Evolutionary conservation across 768 basidiomycete species (phyloP), one percentile per base, ranked within the genome.

Genomic region (Podaxis pistillaris): DNA sequence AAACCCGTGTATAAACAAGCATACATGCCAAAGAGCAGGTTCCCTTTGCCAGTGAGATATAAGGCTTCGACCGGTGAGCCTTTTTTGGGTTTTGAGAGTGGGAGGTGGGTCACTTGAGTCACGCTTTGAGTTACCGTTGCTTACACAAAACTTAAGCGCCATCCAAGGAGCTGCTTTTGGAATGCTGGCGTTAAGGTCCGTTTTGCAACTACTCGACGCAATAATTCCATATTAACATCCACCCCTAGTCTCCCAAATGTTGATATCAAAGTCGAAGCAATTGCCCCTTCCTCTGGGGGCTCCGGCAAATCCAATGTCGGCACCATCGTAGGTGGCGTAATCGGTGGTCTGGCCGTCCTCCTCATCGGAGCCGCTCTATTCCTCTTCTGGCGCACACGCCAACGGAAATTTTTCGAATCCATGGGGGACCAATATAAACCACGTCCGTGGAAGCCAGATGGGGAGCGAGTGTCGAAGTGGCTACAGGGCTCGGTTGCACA

Each of bases 131-230:
- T 22, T 56, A 22, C 7, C 22, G 19, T 13, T 53, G 4, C 11
- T 15, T 15, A 58, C 24, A 4, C 13, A 36, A 37, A 11, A 36
- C 22, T 22, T 12, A 54, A 76, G 74, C 56, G 72, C 76, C 33
- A 74, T 71, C 6, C 73, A 74, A 63, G 76, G 76, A 3, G 75
- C 75, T 0, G 70, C 74, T 63, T 73, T 74, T 51, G 66, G 72
- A 1, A 19, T 74, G 0, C 62, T 75, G 6, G 68, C 74, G 0
- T 63, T 74, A n/a, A 68, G 59, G 73, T 74, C 51, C 47, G 73
- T 67, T 13, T 30, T 37, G 26, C n/a, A 13, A 1, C 9, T 4
- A 22, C 49, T 15, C 4, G 55, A 9, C 3, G 19, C 30, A 15
- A 2, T 12, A 28, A 24, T 22, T 8, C 38, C 1, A 22, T 44